Base-by-base conservation (phyloP, 169 alveolate species). In the Cyclospora cayetanensis region DNA sequence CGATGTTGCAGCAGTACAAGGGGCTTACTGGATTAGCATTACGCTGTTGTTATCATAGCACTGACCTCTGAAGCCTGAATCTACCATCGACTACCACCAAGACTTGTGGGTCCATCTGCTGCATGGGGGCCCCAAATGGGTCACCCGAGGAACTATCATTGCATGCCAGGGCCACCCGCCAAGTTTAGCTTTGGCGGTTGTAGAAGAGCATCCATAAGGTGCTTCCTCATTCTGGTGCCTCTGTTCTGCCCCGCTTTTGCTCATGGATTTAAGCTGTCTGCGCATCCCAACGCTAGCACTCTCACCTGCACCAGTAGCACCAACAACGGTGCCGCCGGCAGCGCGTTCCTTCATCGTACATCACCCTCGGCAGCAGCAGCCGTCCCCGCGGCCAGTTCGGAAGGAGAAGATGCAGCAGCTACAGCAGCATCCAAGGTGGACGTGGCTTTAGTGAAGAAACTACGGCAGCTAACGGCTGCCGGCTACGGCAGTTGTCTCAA, bases 391-490 rank as follows among this genome's bases (percentile, higher is more conserved):
- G 50, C 34, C 2, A 3, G 42, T 9, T 42, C 43, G 5, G 52
- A 42, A 68, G 9, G 29, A 31, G 82, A 42, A 68, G 82, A 42
- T 34, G 82, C 82, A 68, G 52, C 82, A 68, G 43, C 82, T 0
- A 25, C 82, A 68, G 31, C 82, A 29, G 25, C 82, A 68, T 42
- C 52, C n/a, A 22, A 5, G 18, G 52, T 68, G 82, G 82, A 68
- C 20, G n/a, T 41, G 15, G 41, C 50, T 22, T 41, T 68, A 5
- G n/a, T 68, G 18, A 68, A 68, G 82, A 68, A 68, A 50, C 52
- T 68, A 50, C 34, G 82, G 50, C 82, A 68, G 50, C 4, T 68
- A 68, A 68, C 82, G 29, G 46, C 82, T 34, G 82, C 82, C 29
- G 82, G 82, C 1, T 68, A 68, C 37, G 82, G 82, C 52, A 27